Percentiles rank a stretch among this genome's conserved stretches.
Evolutionary conservation across 2,329 filamentous ascomycete genomes (phyloP).

Genomic region (Coniochaeta sp.): DNA sequence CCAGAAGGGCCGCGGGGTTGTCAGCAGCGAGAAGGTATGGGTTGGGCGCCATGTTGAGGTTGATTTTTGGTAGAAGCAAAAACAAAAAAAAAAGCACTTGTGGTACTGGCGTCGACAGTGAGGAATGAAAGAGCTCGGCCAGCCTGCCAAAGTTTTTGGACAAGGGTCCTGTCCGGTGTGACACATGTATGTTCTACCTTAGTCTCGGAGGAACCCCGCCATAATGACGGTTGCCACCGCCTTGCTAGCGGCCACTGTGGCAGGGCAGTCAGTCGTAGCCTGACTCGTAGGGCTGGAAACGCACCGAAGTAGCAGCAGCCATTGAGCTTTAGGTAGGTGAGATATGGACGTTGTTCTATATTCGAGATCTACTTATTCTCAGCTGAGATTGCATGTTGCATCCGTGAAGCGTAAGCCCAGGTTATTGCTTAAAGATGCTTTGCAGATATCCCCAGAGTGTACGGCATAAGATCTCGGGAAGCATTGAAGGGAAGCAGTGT

Average conservation of each 20-base stretch:
- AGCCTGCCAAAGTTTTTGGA: conserved; percentile 1
- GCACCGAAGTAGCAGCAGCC: neutral
- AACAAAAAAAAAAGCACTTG: neutral
- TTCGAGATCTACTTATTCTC: neutral
- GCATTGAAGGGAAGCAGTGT: too few species aligned
- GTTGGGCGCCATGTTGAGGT: conserved; percentile 43
- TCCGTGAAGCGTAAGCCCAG: too few species aligned
- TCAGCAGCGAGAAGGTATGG: conserved; percentile 75
- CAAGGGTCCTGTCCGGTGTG: neutral
- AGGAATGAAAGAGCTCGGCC: neutral
- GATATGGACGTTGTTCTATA: neutral
- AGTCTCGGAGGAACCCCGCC: neutral
- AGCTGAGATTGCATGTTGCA: too few species aligned
- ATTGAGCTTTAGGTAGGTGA: too few species aligned
- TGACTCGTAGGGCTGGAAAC: neutral
- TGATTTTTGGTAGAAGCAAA: neutral
- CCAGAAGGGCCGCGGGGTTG: conserved; percentile 64
- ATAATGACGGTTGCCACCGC: conserved; percentile 1
- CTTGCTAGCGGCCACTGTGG: neutral
- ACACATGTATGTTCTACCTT: neutral
- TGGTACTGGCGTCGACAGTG: neutral
- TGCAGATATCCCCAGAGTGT: neutral
- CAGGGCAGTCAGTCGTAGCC: too few species aligned
- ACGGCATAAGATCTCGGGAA: neutral
- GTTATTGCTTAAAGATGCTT: neutral